Base-by-base conservation (phyloP, 495 filamentous ascomycete species). In the Tuber aestivum region DNA sequence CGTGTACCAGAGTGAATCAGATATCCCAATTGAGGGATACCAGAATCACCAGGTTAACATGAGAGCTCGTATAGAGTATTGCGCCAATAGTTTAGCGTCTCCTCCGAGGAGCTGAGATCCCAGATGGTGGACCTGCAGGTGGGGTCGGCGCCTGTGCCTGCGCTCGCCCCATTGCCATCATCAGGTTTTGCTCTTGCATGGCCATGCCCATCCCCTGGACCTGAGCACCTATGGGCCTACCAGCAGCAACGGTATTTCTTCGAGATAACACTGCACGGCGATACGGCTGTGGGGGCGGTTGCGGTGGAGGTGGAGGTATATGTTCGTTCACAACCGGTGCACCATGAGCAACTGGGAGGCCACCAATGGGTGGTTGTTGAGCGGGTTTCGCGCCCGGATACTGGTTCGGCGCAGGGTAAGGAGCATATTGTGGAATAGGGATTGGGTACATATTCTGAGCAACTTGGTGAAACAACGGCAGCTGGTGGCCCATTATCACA, bases 361-460 rank as follows among this genome's bases (percentile, higher is more conserved):
- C 56, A 35, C 56, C 56, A 65, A 65, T 27, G 14, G 18, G 56
- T 65, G 56, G 56, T n/a, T 65, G 56, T 6, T 65, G 27, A 18
- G 56, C 56, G 4, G 56, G 56, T 18, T 65, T 65, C 5, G 56
- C 27, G 56, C 56, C 56, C 27, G 56, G 56, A 14, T 65, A 65
- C 56, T 65, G 56, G 56, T 35, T 18, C 32, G 27, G 56, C 3
- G 56, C 56, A 65, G 56, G 56, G 18, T 65, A 65, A 32, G 56
- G 56, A 35, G 56, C 27, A 18, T 35, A 65, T 35, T 65, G 56
- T 35, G 56, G 56, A 35, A 18, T 4, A 65, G 56, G 56, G 1
- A 65, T 65, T 65, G 56, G 56, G 56, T 65, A 65, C 56, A 65
- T 65, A 65, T 65, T 65, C 56, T 65, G 56, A 27, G 27, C 56